A percentile compares a stretch with the other conserved stretches of the same genome.
Evolutionary conservation across 768 basidiomycete genomes (phyloP).

Genomic region (Tylopilus subfusipes): DNA sequence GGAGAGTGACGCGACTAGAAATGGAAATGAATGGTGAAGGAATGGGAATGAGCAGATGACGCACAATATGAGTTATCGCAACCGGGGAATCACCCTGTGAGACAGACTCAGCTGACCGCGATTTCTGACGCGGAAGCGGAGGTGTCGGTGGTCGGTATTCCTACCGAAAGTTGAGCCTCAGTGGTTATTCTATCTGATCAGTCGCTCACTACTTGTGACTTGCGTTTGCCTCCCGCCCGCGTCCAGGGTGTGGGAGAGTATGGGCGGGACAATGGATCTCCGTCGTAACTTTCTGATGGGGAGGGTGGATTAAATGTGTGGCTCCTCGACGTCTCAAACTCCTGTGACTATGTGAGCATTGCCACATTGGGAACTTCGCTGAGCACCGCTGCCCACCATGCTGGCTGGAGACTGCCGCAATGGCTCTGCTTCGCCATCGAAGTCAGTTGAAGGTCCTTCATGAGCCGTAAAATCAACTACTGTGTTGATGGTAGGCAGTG

Average conservation of each 20-base stretch:
- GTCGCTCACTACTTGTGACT: constrained; percentile 25
- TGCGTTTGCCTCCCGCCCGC: constrained; percentile 24
- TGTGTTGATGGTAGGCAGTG: constrained; percentile 32
- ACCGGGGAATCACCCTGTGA: constrained; percentile 34
- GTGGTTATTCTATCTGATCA: neutral
- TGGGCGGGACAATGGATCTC: constrained; percentile 34
- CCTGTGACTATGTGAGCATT: constrained; percentile 31
- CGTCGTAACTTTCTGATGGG: constrained; percentile 33
- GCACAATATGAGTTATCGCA: constrained; percentile 26
- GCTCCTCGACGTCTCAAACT: constrained; percentile 30
- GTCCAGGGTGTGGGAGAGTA: constrained; percentile 36
- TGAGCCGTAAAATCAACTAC: constrained; percentile 30
- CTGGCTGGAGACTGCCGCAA: constrained; percentile 34
- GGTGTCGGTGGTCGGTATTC: constrained; percentile 59
- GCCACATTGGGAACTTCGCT: constrained; percentile 21
- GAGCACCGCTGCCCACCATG: constrained; percentile 32
- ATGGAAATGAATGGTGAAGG: neutral
- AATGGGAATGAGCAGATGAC: constrained; percentile 7
- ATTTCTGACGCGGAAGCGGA: constrained; percentile 43
- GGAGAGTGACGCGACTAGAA: constrained; percentile 27
- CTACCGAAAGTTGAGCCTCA: constrained; percentile 27
- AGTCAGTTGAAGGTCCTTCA: constrained; percentile 23
- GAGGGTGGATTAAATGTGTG: constrained; percentile 33
- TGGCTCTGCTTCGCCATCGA: constrained; percentile 24
- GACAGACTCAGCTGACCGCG: constrained; percentile 24